Conservation (phyloP, 1,284 basidiomycete genomes). For the Malassezia sympodialis region DNA sequence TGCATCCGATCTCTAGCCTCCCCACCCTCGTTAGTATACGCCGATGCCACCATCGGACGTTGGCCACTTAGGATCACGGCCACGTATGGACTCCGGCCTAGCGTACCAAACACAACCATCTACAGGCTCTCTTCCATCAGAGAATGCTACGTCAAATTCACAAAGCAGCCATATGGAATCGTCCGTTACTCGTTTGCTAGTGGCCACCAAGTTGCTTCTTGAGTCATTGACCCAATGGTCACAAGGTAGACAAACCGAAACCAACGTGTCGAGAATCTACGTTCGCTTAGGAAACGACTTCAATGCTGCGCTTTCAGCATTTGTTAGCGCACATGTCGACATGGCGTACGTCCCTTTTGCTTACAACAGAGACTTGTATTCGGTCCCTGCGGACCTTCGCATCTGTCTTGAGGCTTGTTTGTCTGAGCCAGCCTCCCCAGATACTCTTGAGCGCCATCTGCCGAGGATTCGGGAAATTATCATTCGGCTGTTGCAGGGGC, state of each 20-base stretch:
- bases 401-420: slow-evolving; percentile 78
- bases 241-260: slow-evolving; percentile 62
- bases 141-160: not conserved
- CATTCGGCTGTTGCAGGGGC: slow-evolving; percentile 76
- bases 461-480: slow-evolving; percentile 87
- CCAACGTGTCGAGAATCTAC: slow-evolving; percentile 86
- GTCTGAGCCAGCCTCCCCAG: slow-evolving; percentile 73
- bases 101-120: not conserved
- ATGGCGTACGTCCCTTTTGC: slow-evolving; percentile 63
- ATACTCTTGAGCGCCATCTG: slow-evolving; percentile 77
- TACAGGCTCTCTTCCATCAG: not conserved
- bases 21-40: not conserved
- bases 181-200: slow-evolving; percentile 80
- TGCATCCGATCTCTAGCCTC: not conserved
- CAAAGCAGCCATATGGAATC: slow-evolving; percentile 60
- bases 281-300: slow-evolving; percentile 94
- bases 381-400: slow-evolving; percentile 80
- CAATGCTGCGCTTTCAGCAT: slow-evolving; percentile 81
- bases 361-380: slow-evolving; percentile 64
- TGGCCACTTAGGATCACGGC: not conserved
- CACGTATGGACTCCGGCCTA: not conserved
- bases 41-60: not conserved
- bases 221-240: slow-evolving; percentile 67
- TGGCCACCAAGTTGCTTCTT: slow-evolving; percentile 86
- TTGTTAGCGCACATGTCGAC: slow-evolving; percentile 71